These are phyloP conservation scores for Monilinia polystroma DNA, from an alignment of 2,329 filamentous ascomycete genomes.

Conservation along the genomic window DNA sequence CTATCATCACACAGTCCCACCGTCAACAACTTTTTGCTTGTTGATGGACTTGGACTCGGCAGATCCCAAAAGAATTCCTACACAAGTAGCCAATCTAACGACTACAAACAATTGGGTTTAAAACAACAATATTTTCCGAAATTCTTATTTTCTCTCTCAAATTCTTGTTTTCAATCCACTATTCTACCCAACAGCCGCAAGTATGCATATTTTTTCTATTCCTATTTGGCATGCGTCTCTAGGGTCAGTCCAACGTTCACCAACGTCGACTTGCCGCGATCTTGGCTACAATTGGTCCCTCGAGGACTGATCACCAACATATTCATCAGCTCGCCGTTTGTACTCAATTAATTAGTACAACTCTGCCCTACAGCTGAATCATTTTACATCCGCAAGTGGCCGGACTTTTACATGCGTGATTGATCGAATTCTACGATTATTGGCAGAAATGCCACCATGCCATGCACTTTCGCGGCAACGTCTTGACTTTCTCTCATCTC, in stretches of 20 bases:
- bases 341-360: slow-evolving; percentile 22
- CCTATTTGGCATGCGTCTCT: slow-evolving; percentile 11
- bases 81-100: background rate
- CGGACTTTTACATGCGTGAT: slow-evolving; percentile 25
- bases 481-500: slow-evolving; percentile 8
- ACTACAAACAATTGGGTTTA: background rate
- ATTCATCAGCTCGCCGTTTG: slow-evolving; percentile 21
- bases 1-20: background rate
- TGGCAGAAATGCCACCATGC: slow-evolving; percentile 23
- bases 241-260: slow-evolving; percentile 23
- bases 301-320: slow-evolving; percentile 25
- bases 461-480: slow-evolving; percentile 23
- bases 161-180: background rate
- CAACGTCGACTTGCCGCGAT: slow-evolving; percentile 29
- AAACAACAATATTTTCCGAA: background rate
- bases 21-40: background rate
- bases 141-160: background rate
- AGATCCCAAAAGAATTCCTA: background rate
- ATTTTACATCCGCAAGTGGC: slow-evolving; percentile 22
- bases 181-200: slow-evolving; percentile 16
- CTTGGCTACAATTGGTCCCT: slow-evolving; percentile 25
- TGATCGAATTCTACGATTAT: slow-evolving; percentile 24
- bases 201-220: slow-evolving; percentile 17
- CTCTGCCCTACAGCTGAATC: slow-evolving; percentile 25
- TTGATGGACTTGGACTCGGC: slow-evolving; percentile 13